phyloP scores from a whole-genome alignment of 805 yeast species.

The Yarrowia sp. region DNA sequence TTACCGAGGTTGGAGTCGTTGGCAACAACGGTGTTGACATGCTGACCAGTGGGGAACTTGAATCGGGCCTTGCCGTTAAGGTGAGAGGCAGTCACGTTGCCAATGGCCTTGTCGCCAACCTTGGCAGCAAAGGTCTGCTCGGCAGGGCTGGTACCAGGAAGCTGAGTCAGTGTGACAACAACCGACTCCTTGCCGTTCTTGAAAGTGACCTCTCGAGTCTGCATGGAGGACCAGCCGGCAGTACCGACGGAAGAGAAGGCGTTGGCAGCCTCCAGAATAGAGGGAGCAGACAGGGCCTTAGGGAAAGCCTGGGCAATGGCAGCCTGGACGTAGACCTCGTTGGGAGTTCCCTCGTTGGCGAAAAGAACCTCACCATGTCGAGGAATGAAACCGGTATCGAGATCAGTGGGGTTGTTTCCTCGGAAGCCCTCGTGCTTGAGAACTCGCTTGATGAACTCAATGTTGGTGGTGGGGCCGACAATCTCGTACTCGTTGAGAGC shows the following conservation, averaged over 20 bases:
- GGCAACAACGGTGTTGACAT: slow-evolving; percentile 31
- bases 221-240: slow-evolving; percentile 27
- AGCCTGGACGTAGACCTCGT: slow-evolving; percentile 35
- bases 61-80: slow-evolving; percentile 28
- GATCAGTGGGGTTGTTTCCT: slow-evolving; percentile 34
- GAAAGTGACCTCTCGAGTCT: slow-evolving; percentile 27
- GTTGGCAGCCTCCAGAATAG: slow-evolving; percentile 12
- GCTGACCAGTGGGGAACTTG: slow-evolving; percentile 30
- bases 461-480: slow-evolving; percentile 38
- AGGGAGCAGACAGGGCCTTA: slow-evolving; percentile 18
- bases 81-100: slow-evolving; percentile 21
- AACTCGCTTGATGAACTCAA: slow-evolving; percentile 36
- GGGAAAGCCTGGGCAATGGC: slow-evolving; percentile 32
- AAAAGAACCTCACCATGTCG: slow-evolving; percentile 32
- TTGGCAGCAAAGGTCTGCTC: slow-evolving; percentile 22
- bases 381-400: slow-evolving; percentile 38
- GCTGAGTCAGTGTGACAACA: slow-evolving; percentile 26
- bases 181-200: slow-evolving; percentile 25
- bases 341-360: slow-evolving; percentile 27
- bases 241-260: slow-evolving; percentile 26
- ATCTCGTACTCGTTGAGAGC: slow-evolving; percentile 36
- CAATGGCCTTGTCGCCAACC: slow-evolving; percentile 17
- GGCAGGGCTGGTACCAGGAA: slow-evolving; percentile 8
- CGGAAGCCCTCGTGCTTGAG: slow-evolving; percentile 32
- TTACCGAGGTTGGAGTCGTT: slow-evolving; percentile 17